Evolutionary conservation across 495 filamentous ascomycete species (phyloP).

Genomic region (Lophiostoma macrostomum): DNA sequence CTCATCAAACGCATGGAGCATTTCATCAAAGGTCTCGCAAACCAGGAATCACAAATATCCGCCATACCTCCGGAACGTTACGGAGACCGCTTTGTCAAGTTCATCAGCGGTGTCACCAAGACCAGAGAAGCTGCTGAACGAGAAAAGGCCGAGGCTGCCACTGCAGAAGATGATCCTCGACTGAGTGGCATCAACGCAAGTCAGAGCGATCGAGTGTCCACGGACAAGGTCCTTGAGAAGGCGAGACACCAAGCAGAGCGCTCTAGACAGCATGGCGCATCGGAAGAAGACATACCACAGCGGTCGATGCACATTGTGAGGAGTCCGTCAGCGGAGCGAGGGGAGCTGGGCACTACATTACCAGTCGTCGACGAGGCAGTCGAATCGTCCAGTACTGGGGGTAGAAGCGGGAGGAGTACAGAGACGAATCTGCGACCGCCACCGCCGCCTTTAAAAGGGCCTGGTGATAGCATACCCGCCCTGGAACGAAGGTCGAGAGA

Average conservation of each 20-base stretch:
- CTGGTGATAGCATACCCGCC: slow-evolving; percentile 10
- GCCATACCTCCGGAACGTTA: slow-evolving; percentile 90
- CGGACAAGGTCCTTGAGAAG: slow-evolving; percentile 52
- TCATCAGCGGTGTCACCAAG: slow-evolving; percentile 88
- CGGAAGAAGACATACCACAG: slow-evolving; percentile 52
- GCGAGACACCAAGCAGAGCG: slow-evolving; percentile 48
- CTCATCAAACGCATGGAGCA: slow-evolving; percentile 84
- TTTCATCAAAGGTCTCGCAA: slow-evolving; percentile 87
- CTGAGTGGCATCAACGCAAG: slow-evolving; percentile 45
- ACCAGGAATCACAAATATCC: slow-evolving; percentile 80
- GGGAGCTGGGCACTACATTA: slow-evolving; percentile 62
- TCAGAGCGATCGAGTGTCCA: slow-evolving; percentile 47
- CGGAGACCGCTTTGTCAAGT: slow-evolving; percentile 89
- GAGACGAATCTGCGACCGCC: slow-evolving; percentile 15
- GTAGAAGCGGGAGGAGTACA: slow-evolving; percentile 46
- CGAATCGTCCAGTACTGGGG: slow-evolving; percentile 71
- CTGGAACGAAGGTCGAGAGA: slow-evolving; percentile 17
- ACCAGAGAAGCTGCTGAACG: slow-evolving; percentile 72
- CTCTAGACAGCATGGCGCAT: slow-evolving; percentile 48
- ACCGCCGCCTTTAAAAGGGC: slow-evolving; percentile 16
- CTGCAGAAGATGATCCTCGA: slow-evolving; percentile 30
- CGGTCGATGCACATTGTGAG: slow-evolving; percentile 52
- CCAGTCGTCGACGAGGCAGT: slow-evolving; percentile 90
- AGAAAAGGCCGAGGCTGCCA: slow-evolving; percentile 43
- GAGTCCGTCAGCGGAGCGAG: slow-evolving; percentile 55